Conservation (phyloP, 2,329 filamentous ascomycete species). For the Coleophoma cylindrospora region DNA sequence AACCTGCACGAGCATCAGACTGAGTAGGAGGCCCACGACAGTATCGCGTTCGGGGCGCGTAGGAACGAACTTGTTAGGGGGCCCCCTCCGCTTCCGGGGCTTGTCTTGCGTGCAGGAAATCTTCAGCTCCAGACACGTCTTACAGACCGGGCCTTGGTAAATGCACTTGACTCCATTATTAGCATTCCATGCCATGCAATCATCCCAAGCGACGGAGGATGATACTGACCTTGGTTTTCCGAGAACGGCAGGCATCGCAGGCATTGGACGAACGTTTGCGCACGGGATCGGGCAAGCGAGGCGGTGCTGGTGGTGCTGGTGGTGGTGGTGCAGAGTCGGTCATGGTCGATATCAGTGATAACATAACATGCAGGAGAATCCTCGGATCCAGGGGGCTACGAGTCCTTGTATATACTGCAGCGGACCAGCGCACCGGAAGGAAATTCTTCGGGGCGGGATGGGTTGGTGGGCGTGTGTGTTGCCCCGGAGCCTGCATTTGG, state of each 20-base stretch:
- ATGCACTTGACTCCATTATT: too few species aligned
- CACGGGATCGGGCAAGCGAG: neutral
- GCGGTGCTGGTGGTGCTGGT: neutral
- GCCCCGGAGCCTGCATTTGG: too few species aligned
- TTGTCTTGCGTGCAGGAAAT: constrained; percentile 23
- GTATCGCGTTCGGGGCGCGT: too few species aligned
- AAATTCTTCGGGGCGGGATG: too few species aligned
- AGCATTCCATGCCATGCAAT: too few species aligned
- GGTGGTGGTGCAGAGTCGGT: neutral
- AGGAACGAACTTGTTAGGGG: constrained; percentile 16
- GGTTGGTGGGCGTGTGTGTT: too few species aligned
- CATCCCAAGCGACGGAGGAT: too few species aligned
- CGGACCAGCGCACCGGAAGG: too few species aligned
- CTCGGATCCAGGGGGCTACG: neutral
- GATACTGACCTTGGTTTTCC: constrained; percentile 21
- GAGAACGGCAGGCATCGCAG: constrained; percentile 24
- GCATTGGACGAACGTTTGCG: constrained; percentile 15
- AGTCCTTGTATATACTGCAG: neutral
- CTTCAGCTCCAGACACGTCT: constrained; percentile 19
- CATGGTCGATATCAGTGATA: neutral
- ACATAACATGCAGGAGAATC: neutral
- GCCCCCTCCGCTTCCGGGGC: constrained; percentile 22
- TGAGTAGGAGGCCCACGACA: too few species aligned
- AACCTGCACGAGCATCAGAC: too few species aligned
- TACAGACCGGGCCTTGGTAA: constrained; percentile 5